Base-by-base conservation (phyloP, 2,329 filamentous ascomycete genomes). In the Neocucurbitaria cava region DNA sequence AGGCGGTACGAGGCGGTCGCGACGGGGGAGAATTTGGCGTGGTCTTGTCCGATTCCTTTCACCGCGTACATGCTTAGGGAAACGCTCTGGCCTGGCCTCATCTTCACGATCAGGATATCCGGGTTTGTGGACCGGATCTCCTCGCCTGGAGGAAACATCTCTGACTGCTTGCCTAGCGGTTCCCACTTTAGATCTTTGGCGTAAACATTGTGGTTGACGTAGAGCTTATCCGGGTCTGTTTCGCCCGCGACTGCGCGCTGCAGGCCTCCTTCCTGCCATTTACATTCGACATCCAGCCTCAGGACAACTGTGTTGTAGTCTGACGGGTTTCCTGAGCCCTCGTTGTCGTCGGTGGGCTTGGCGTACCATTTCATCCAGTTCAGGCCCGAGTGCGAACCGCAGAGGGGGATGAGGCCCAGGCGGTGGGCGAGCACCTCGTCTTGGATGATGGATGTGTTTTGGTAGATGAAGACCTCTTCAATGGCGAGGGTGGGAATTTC, bases 381-480 rank as follows among this genome's bases (percentile, higher is more conserved):
- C 50, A 99, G 82, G 46, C 91, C 93, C 50, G 90, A 84, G 61
- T 88, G 86, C 57, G 87, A 86, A 63, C 91, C 95, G 62, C 88
- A 89, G 65, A 99, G 88, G 17, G 96, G 95, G 49, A 99, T 89
- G 41, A 99, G 86, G 54, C 95, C 95, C 28, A 99, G 83, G 40
- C 95, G 86, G 75, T 95, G 91, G 15, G 93, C 89, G 46, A 99
- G 87, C 4, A 99, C 94, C 81, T 99, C 95, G 74, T 99, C 95
- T 76, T 98, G 94, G 70, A 99, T 95, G 31, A 99, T 92, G 5
- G 92, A 96, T 46, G 94, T 98, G 82, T 99, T 99, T 82, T 97
- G 96, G 74, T 91, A 86, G 61, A 98, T 88, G 79, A 90, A 99
- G 73, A 96, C 91, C 59, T 87, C 89, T 82, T 99, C 95, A 70